A percentile compares a stretch with the other conserved stretches of the same genome.
Conservation (phyloP, 164 flowering plant species). For the Pachysandra terminalis region DNA sequence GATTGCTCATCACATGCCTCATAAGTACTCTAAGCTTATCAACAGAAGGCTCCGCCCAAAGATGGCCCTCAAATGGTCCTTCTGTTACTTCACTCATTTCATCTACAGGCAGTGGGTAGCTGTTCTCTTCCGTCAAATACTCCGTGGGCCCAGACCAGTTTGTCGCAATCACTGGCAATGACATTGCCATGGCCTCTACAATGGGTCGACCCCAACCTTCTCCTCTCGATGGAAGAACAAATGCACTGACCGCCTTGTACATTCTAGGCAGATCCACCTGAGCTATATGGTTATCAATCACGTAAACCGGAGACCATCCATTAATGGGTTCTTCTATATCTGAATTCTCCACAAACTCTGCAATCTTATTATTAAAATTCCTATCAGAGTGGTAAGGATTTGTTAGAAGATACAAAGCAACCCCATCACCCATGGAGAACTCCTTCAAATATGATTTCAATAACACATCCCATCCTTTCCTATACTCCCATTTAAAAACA, state of each 20-base stretch:
- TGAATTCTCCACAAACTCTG: constrained; percentile 48
- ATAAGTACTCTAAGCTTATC: too few species aligned
- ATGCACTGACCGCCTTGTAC: constrained; percentile 45
- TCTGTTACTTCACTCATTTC: constrained; percentile 61
- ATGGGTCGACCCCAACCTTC: constrained; percentile 26
- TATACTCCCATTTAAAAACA: constrained; percentile 78
- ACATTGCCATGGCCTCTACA: constrained; percentile 87
- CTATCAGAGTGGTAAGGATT: constrained; percentile 61
- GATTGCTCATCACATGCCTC: constrained; percentile 36
- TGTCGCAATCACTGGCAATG: constrained; percentile 68
- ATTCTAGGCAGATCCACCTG: constrained; percentile 36
- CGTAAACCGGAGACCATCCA: constrained; percentile 22
- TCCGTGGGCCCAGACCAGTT: constrained; percentile 49
- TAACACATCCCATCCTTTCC: constrained; percentile 88
- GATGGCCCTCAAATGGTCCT: constrained; percentile 75
- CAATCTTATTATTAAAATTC: constrained; percentile 52
- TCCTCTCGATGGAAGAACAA: too few species aligned
- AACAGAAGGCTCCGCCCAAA: constrained; percentile 71
- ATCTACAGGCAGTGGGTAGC: constrained; percentile 64
- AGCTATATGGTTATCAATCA: constrained; percentile 29
- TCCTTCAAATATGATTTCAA: constrained; percentile 63
- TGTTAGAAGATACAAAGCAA: constrained; percentile 52
- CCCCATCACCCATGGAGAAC: constrained; percentile 47
- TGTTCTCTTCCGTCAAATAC: constrained; percentile 50
- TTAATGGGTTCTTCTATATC: neutral